Base-by-base conservation (phyloP, 2,329 filamentous ascomycete genomes). In the Colletotrichum tamarilloi region DNA sequence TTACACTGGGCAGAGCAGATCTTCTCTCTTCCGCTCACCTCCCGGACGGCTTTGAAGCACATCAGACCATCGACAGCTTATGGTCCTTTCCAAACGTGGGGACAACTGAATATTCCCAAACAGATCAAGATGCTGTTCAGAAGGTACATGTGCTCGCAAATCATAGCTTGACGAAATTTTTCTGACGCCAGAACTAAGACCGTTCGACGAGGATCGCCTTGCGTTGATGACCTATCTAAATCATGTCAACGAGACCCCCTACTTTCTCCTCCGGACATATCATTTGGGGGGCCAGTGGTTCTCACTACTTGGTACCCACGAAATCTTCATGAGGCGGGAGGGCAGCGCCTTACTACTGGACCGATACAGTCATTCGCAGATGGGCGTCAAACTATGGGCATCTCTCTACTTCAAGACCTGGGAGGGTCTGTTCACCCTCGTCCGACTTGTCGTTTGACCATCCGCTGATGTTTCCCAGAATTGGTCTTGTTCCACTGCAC, bases 1-100 rank as follows among this genome's bases (percentile, higher is more conserved):
- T 80, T 84, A 5, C 90, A 92, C 77, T 92, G 90, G 90, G 89
- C 90, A 6, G 86, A 91, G 76, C 85, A 88, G 53, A 90, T 92
- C 28, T 92, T 92, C 75, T 87, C 87, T 1, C 82, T 87, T 24
- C 87, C 87, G 0, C 80, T 90, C 52, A 85, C 88, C 0, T 86
- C 85, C 12, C 83, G 86, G 14, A 90, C 88, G 5, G 82, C 84
- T 5, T 80, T 91, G 63, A 86, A 84, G 75, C 82, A 86, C 60
- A 67, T 22, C 42, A 75, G 55, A 42, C 26, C 62, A 4, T 89
- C 87, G 2, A 82, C 80, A 74, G 86, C 86, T 6, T 84, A 82
- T 64, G 87, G 86, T 1, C 87, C 85, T 5, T 85, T 84, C 68
- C 81, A 84, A 67, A 82, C 82, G 11, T 84, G 85, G 78, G 83